Conservation (phyloP, 139 green algal genomes). For the Edaphochlamys debaryana region DNA sequence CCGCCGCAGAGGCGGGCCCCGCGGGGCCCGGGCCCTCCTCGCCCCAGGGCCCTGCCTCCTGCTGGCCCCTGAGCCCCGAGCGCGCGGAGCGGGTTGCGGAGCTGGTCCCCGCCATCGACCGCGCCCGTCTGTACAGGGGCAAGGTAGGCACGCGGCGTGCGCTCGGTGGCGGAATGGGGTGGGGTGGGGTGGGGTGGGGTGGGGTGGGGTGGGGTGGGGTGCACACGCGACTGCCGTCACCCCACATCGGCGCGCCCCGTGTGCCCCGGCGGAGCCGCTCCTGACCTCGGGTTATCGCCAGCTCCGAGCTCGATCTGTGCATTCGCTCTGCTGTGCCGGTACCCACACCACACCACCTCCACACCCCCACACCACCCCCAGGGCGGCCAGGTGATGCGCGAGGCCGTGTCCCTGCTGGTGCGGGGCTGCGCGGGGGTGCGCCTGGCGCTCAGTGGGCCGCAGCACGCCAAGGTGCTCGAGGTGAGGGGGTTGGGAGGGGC, state of each 20-base stretch:
- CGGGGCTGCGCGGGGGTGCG: slow-evolving; percentile 44
- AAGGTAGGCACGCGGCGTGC: slow-evolving; percentile 77
- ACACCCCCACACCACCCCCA: too few species aligned
- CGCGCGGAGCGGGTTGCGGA: slow-evolving; percentile 31
- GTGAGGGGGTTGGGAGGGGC: background rate
- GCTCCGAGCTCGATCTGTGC: too few species aligned
- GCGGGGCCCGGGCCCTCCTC: background rate
- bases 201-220: too few species aligned
- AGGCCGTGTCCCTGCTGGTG: slow-evolving; percentile 74
- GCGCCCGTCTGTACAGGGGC: slow-evolving; percentile 81
- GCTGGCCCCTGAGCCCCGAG: slow-evolving; percentile 5
- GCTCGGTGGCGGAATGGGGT: too few species aligned
- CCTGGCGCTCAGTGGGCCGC: slow-evolving; percentile 55
- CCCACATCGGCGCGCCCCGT: background rate
- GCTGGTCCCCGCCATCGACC: slow-evolving; percentile 74
- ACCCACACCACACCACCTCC: too few species aligned
- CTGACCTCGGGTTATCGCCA: too few species aligned
- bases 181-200: too few species aligned
- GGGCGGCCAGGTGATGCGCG: slow-evolving; percentile 73
- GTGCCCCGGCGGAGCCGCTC: too few species aligned
- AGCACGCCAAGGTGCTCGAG: slow-evolving; percentile 56
- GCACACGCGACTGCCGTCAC: too few species aligned
- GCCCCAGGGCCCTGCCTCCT: too few species aligned
- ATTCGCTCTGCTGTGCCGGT: too few species aligned
- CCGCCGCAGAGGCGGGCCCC: background rate